Conservation (phyloP, 768 basidiomycete species). For the Naganishia antarctica region DNA sequence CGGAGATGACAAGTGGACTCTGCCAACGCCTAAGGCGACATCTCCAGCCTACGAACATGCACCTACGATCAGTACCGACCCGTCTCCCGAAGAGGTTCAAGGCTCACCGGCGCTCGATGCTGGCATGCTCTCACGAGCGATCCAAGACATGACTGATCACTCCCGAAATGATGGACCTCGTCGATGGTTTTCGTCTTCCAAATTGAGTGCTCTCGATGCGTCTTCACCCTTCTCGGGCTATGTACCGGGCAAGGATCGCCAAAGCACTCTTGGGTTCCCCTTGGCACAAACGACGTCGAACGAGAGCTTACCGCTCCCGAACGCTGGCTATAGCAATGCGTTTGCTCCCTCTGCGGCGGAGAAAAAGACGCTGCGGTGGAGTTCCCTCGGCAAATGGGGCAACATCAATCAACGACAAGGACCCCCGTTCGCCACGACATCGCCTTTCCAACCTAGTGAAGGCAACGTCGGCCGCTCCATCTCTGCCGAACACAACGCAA, state of each 20-base stretch:
- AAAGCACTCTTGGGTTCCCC: constrained; percentile 27
- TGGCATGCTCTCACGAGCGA: constrained; percentile 1
- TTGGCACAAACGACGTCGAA: constrained; percentile 33
- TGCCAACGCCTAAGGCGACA: constrained; percentile 19
- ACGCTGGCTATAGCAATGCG: constrained; percentile 33
- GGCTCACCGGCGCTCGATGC: constrained; percentile 10
- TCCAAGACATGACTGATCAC: constrained; percentile 2
- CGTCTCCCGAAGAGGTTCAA: neutral
- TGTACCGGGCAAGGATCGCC: constrained; percentile 1
- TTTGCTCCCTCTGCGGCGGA: constrained; percentile 46
- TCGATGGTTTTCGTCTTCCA: constrained; percentile 45
- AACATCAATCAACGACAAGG: neutral
- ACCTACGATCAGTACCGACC: neutral
- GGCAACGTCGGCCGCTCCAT: constrained; percentile 7
- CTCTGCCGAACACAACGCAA: constrained; percentile 17
- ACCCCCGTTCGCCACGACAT: neutral
- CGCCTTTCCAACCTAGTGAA: constrained; percentile 6
- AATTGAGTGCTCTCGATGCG: constrained; percentile 33
- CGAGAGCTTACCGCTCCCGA: constrained; percentile 37
- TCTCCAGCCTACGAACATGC: constrained; percentile 14
- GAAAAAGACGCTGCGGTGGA: constrained; percentile 47
- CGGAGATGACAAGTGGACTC: constrained; percentile 26
- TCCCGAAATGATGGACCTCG: constrained; percentile 23
- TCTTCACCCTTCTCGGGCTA: constrained; percentile 16
- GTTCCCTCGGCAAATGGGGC: constrained; percentile 33